Evolutionary conservation across 2,329 filamentous ascomycete species (phyloP), one percentile per base, ranked within the genome.

Genomic region (Ceratocystis harringtonii): DNA sequence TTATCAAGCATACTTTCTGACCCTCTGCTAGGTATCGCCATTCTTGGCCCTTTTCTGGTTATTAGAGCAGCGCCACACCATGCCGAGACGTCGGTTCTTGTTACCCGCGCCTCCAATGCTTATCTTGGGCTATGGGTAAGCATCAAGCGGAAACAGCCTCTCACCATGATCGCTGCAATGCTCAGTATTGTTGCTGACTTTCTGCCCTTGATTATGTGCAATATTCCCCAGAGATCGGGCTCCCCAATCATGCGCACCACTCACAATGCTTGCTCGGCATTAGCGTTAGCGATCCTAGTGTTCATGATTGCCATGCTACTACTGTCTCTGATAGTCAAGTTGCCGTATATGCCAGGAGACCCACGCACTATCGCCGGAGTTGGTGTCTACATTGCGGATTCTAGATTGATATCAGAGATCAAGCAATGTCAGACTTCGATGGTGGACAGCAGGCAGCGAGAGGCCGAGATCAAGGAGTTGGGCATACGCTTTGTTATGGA

Each of bases 41-140:
- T 65, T 17, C 64, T 66, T 36, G 64, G 64, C 50, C 71, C 71
- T 8, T 72, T 69, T 63, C 45, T 68, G 5, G 68, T 67, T 5
- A 70, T 73, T 28, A 61, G 61, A 3, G 50, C 67, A 5, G 66
- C 63, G 7, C 68, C 64, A 5, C 67, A 64, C 45, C 30, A 36
- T 2, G 64, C 67, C 1, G 41, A 50, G 36, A 63, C 36, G 2
- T 68, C 61, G 3, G 64, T 68, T 8, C 44, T 68, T 6, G n/a
- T 64, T 8, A 66, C 43, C 15, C 61, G 64, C n/a, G 36, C 64
- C n/a, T 61, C 64, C 10, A 68, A 68, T 45, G 52, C 65, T 3
- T 66, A 66, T 48, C 36, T 58, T 28, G 67, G 67, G 4, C 30
- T 68, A 10, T 25, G 61, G 30, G 30, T 61, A 17, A 65, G 45